These are phyloP conservation scores for Melanopsichium pennsylvanicum DNA, from an alignment of 1,284 basidiomycete genomes.

Conservation along the genomic window DNA sequence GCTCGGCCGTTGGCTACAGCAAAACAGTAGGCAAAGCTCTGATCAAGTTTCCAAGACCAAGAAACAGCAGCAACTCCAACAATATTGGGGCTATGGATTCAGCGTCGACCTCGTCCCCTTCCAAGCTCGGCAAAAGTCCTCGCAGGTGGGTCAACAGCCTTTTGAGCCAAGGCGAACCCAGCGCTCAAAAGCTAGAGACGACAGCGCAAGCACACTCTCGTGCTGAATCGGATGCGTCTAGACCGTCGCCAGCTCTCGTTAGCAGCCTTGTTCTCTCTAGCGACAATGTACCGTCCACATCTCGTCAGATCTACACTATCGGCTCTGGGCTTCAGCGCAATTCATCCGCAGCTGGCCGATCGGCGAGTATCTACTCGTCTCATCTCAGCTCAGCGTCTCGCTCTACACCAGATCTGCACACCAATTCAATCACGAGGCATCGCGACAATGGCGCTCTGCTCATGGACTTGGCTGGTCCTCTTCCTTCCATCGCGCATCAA, in stretches of 20 bases:
- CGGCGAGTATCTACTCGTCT: conserved; percentile 33
- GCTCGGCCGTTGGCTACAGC: conserved; percentile 9
- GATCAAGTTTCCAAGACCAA: conserved; percentile 28
- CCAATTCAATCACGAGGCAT: conserved; percentile 28
- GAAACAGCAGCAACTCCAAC: conserved; percentile 22
- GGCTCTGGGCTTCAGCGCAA: conserved; percentile 33
- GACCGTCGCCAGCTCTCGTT: conserved; percentile 23
- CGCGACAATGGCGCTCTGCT: conserved; percentile 31
- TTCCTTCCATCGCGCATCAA: conserved; percentile 21
- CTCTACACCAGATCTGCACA: conserved; percentile 34
- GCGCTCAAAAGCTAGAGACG: conserved; percentile 32
- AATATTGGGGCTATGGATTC: conserved; percentile 3
- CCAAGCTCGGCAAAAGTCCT: conserved; percentile 26
- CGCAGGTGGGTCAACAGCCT: conserved; percentile 48
- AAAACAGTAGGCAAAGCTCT: conserved; percentile 17
- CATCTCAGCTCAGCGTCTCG: conserved; percentile 41
- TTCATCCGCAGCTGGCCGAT: conserved; percentile 6
- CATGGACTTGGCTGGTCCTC: conserved; percentile 20
- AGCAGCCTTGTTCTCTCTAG: conserved; percentile 26
- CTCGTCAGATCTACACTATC: conserved; percentile 27
- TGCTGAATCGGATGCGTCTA: conserved; percentile 16
- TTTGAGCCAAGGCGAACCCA: conserved; percentile 15
- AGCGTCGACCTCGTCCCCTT: conserved; percentile 7
- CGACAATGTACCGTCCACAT: conserved; percentile 1
- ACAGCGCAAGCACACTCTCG: conserved; percentile 26